These are phyloP conservation scores for Agaricales sp. DNA, from an alignment of 1,284 basidiomycete genomes.

Conservation along the genomic window DNA sequence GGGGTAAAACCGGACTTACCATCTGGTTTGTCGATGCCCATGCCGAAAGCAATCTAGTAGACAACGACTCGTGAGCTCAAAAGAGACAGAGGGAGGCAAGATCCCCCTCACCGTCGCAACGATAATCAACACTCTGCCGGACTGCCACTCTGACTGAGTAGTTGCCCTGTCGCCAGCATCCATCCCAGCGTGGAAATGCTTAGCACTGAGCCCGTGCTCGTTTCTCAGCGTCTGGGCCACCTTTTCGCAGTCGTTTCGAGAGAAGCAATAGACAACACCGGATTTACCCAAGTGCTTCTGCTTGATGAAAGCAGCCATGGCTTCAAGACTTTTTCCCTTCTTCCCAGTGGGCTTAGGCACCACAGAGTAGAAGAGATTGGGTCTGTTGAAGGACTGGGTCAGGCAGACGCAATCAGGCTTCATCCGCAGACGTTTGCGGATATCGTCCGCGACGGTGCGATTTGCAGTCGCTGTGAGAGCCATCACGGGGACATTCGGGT, in stretches of 20 bases:
- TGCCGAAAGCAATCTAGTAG: slow-evolving; percentile 61
- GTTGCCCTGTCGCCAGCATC: slow-evolving; percentile 40
- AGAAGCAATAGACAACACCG: slow-evolving; percentile 71
- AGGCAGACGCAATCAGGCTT: slow-evolving; percentile 34
- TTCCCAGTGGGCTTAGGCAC: slow-evolving; percentile 33
- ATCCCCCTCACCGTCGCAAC: slow-evolving; percentile 51
- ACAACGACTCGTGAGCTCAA: slow-evolving; percentile 2
- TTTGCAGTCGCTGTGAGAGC: slow-evolving; percentile 81
- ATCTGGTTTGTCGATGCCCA: slow-evolving; percentile 87
- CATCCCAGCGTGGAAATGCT: slow-evolving; percentile 72
- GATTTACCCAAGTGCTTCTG: slow-evolving; percentile 37
- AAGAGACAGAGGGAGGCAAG: slow-evolving; percentile 9
- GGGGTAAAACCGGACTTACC: slow-evolving; percentile 26
- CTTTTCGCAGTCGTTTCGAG: slow-evolving; percentile 55
- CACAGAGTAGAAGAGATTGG: slow-evolving; percentile 69
- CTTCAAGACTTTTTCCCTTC: slow-evolving; percentile 26
- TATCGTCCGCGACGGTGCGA: slow-evolving; percentile 52
- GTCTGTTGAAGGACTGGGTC: slow-evolving; percentile 73
- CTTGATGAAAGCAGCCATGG: slow-evolving; percentile 56
- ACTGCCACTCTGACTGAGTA: slow-evolving; percentile 59
- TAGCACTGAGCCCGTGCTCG: slow-evolving; percentile 40
- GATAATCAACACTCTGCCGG: slow-evolving; percentile 56
- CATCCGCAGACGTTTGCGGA: slow-evolving; percentile 49
- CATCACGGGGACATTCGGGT: slow-evolving; percentile 66
- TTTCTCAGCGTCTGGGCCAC: slow-evolving; percentile 45